phyloP scores from a whole-genome alignment of 2,329 filamentous ascomycete genomes.

The Zymoseptoria ardabiliae region DNA sequence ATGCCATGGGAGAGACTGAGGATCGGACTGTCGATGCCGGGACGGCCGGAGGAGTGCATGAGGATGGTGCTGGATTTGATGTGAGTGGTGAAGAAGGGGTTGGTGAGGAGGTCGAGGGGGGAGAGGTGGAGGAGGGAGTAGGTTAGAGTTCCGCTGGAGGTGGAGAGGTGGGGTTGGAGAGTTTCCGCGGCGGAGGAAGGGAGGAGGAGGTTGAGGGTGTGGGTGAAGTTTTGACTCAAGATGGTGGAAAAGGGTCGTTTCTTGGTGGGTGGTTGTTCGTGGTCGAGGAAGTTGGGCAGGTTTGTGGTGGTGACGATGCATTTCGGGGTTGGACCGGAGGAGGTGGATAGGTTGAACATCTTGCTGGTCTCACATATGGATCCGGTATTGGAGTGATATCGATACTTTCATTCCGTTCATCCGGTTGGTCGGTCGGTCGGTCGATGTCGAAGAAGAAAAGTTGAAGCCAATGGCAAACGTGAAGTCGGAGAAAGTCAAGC shows the following conservation, averaged over 20 bases:
- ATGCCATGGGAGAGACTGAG: slow-evolving; percentile 66
- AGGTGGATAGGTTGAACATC: slow-evolving; percentile 11
- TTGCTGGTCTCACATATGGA: not conserved
- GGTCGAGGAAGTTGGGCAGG: slow-evolving; percentile 61
- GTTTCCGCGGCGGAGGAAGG: slow-evolving; percentile 35
- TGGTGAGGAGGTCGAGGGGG: slow-evolving; percentile 62
- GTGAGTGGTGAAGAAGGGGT: slow-evolving; percentile 73
- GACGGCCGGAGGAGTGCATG: slow-evolving; percentile 72
- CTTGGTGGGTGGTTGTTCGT: slow-evolving; percentile 61
- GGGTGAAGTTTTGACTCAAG: slow-evolving; percentile 56
- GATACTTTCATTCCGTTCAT: no score
- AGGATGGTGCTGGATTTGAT: slow-evolving; percentile 63
- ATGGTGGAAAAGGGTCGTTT: slow-evolving; percentile 71
- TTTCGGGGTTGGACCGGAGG: slow-evolving; percentile 40
- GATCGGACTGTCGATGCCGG: slow-evolving; percentile 58
- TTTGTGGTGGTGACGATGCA: slow-evolving; percentile 66
- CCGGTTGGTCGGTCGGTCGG: no score
- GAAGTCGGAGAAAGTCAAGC: no score
- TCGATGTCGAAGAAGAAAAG: no score
- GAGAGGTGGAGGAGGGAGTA: slow-evolving; percentile 68
- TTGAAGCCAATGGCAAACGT: no score
- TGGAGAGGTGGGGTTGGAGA: slow-evolving; percentile 8
- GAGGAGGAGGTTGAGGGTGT: slow-evolving; percentile 67
- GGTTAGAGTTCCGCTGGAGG: slow-evolving; percentile 23
- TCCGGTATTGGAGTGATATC: no score